A percentile compares a stretch with the other conserved stretches of the same genome.
Evolutionary conservation across 805 yeast genomes (phyloP).

Genomic region (Blastobotrys robertii): DNA sequence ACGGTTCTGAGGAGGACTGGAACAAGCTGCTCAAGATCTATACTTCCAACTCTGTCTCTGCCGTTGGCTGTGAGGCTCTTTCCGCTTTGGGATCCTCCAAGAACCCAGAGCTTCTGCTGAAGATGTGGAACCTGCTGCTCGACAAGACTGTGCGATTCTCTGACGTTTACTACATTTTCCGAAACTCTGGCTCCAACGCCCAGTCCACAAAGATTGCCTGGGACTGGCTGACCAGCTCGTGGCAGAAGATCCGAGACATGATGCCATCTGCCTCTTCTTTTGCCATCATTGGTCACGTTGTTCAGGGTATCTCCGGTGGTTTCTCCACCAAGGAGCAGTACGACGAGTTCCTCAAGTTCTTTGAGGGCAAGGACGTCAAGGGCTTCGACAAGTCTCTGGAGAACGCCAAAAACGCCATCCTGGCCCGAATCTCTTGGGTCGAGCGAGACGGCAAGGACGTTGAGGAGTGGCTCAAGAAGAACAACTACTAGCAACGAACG

Average conservation of each 20-base stretch:
- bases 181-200: slow-evolving; percentile 53
- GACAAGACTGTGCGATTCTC: slow-evolving; percentile 53
- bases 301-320: slow-evolving; percentile 38
- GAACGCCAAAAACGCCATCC: slow-evolving; percentile 48
- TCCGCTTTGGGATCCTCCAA: slow-evolving; percentile 57
- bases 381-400: slow-evolving; percentile 51
- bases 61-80: slow-evolving; percentile 63
- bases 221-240: slow-evolving; percentile 60
- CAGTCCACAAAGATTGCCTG: slow-evolving; percentile 63
- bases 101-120: slow-evolving; percentile 41
- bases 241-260: slow-evolving; percentile 55
- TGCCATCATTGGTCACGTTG: slow-evolving; percentile 34
- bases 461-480: slow-evolving; percentile 33
- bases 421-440: slow-evolving; percentile 42
- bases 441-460: slow-evolving; percentile 36
- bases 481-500: background rate
- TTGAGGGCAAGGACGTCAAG: slow-evolving; percentile 36
- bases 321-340: slow-evolving; percentile 48
- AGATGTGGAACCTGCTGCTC: slow-evolving; percentile 46
- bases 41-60: slow-evolving; percentile 48
- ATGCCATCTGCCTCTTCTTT: slow-evolving; percentile 79
- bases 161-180: slow-evolving; percentile 71
- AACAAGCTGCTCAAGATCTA: slow-evolving; percentile 53
- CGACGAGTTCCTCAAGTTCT: slow-evolving; percentile 43
- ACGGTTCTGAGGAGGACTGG: slow-evolving; percentile 53